Evolutionary conservation across 2,329 filamentous ascomycete species (phyloP).

Genomic region (Pseudogymnoascus sp.): DNA sequence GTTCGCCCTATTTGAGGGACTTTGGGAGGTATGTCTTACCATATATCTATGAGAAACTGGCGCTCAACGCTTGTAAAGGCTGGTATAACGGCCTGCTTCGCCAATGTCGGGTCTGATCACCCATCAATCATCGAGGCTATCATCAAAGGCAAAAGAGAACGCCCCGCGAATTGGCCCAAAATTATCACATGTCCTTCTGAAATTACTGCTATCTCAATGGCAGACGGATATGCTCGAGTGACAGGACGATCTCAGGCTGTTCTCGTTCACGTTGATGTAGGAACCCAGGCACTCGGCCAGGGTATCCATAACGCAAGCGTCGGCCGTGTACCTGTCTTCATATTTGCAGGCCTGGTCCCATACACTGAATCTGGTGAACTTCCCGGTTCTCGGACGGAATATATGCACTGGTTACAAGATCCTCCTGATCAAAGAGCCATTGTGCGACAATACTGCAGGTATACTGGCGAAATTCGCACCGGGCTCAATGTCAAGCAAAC

Average conservation of each 20-base stretch:
- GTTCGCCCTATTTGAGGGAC: not conserved
- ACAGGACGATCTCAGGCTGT: conserved; percentile 68
- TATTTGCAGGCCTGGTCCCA: conserved; percentile 71
- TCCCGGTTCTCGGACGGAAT: conserved; percentile 69
- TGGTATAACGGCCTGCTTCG: conserved; percentile 36
- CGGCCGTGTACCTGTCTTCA: conserved; percentile 64
- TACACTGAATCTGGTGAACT: conserved; percentile 72
- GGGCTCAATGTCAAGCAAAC: conserved; percentile 84
- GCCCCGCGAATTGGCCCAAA: conserved; percentile 53
- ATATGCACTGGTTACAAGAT: conserved; percentile 82
- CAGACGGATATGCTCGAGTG: conserved; percentile 68
- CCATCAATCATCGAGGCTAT: conserved; percentile 75
- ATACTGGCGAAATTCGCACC: conserved; percentile 72
- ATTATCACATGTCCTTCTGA: conserved; percentile 77
- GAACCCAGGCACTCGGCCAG: conserved; percentile 68
- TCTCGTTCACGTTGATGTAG: conserved; percentile 74
- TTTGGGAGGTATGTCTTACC: not conserved
- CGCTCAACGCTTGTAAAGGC: conserved; percentile 26
- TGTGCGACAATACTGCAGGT: conserved; percentile 76
- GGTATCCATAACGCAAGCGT: conserved; percentile 73
- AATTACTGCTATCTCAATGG: conserved; percentile 81
- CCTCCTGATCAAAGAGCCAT: conserved; percentile 76
- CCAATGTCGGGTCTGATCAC: conserved; percentile 64
- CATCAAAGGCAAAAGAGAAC: conserved; percentile 64
- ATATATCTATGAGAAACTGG: not conserved